Base-by-base conservation (phyloP, 345 rosid species). In the Lepidium sativum region DNA sequence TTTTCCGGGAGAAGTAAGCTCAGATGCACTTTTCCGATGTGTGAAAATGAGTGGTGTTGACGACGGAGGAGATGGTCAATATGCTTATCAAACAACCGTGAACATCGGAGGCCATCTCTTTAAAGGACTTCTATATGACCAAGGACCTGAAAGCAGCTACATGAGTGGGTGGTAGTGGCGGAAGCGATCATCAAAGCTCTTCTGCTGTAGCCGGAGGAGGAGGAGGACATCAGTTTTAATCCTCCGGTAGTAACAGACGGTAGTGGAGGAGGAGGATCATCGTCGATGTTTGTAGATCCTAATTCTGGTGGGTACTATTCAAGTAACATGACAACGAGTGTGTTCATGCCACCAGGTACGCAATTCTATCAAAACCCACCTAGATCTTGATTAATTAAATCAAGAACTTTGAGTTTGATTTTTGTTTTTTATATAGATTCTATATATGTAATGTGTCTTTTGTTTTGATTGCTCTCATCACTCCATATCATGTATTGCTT, bases 121-220 rank as follows among this genome's bases (percentile, higher is more conserved):
- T 81, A 92, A 86, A 65, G 98, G 97, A 57, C 80, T 92, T 71
- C 82, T 92, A 44, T 89, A 92, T 65, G 94, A 92, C 80, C 96
- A 87, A 56, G 98, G 98, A 37, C 84, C 84, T 47, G 91, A 89
- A 54, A 73, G 66, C 45, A 59, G 70, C 60, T 77, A 79, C 72
- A 55, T 63, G 45, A 73, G 64, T 25, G 81, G 81, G 80, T 8
- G 84, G 66, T 17, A 68, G 78, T 64, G 75, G 79, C 4, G 72
- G 73, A 31, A 68, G 79, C 18, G 79, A 75, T 54, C 79, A 70
- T 69, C 79, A 85, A 63, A 82, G 84, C 62, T 85, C 96, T n/a
- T 82, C 88, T 1, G 85, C 83, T 18, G 85, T 84, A 8, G 77
- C 52, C 3, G 62, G 62, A 1, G 85, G 62, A 0, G 85, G 84